Base-by-base conservation (phyloP, 179 eudicot genomes). In the Spergularia azorica region DNA sequence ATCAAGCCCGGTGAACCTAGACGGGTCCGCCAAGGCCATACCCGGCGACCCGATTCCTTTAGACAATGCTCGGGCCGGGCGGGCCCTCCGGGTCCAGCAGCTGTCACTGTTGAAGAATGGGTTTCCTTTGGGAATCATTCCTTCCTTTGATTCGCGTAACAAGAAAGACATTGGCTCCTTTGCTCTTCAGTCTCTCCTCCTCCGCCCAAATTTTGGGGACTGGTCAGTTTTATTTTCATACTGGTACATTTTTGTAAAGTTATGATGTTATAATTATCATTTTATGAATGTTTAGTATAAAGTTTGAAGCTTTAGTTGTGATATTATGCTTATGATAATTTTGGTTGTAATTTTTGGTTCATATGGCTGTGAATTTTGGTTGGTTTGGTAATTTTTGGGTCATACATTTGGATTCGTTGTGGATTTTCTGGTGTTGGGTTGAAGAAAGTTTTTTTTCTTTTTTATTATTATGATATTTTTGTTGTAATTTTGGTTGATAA, bases 91-190 rank as follows among this genome's bases (percentile, higher is more conserved):
- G 74, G 73, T 84, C 4, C 92, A 87, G 69, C 95, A 94, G 79
- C 83, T 94, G 5, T 90, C 92, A 1, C 50, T 90, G 18, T 18
- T 94, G 38, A 76, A 88, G 14, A 82, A 78, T 63, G 95, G 98
- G 32, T 90, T 94, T 56, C 98, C 98, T 18, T 81, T 94, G 13
- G 95, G 98, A 1, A 67, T 94, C 8, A 83, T 94, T 16, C 98
- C 98, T 38, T 83, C 88, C 65, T 80, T 67, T 54, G 17, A 55
- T 59, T 69, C 88, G 11, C 90, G 90, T 5, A 13, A 72, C 9
- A 76, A 76, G 2, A 86, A 89, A 70, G 87, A 86, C 0, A 39
- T 79, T 70, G 97, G 86, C 57, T 83, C 93, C 73, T 83, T 94
- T 68, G 84, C 97, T 48, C 86, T 94, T 38, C 97, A 94, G 60